Conservation (phyloP, 495 filamentous ascomycete genomes). For the Pseudevernia furfuracea region DNA sequence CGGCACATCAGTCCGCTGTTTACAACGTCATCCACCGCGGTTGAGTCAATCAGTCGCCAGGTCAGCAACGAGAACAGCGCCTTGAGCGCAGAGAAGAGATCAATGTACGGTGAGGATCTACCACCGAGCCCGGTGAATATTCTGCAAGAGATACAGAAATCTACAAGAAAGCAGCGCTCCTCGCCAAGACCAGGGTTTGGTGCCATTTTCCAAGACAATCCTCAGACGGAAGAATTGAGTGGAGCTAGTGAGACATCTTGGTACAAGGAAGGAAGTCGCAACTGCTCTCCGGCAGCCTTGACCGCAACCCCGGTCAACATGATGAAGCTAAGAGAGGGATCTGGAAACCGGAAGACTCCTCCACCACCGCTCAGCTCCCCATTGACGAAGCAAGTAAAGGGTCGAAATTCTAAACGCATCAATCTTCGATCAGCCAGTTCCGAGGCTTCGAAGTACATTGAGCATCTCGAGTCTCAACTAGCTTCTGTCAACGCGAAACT, state of each 20-base stretch:
- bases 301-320: conserved; percentile 14
- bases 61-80: conserved; percentile 22
- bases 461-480: conserved; percentile 42
- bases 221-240: conserved; percentile 10
- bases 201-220: conserved; percentile 24
- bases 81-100: conserved; percentile 12
- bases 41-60: conserved; percentile 17
- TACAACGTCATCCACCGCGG: not conserved
- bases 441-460: conserved; percentile 39
- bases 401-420: conserved; percentile 15
- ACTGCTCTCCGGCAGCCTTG: conserved; percentile 17
- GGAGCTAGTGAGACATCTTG: conserved; percentile 19
- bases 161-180: conserved; percentile 22
- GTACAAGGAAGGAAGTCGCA: conserved; percentile 22
- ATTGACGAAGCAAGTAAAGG: conserved; percentile 18
- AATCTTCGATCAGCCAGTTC: conserved; percentile 25
- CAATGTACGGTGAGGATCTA: conserved; percentile 19
- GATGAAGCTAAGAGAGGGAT: conserved; percentile 23
- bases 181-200: conserved; percentile 21
- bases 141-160: conserved; percentile 30
- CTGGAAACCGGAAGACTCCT: conserved; percentile 22
- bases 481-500: conserved; percentile 36
- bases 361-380: conserved; percentile 27
- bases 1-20: conserved; percentile 27
- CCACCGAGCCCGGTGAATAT: conserved; percentile 26